A percentile compares a stretch with the other conserved stretches of the same genome.
phyloP scores from a whole-genome alignment of 2,329 filamentous ascomycete species.

The Corynespora cassiicola region DNA sequence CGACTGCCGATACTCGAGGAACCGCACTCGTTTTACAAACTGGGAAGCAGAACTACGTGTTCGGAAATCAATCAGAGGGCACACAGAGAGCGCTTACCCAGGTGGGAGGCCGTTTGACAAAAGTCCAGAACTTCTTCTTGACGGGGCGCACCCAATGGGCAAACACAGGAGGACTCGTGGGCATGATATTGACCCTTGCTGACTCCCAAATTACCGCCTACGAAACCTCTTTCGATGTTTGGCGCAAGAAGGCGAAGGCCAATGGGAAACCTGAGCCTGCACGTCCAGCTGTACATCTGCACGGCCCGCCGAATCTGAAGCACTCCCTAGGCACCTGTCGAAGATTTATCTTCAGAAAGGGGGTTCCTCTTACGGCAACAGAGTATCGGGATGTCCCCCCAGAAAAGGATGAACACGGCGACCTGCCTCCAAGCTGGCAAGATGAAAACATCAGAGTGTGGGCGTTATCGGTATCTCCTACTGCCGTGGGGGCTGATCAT shows the following conservation, averaged over 20 bases:
- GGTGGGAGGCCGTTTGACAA: slow-evolving; percentile 68
- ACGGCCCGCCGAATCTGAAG: slow-evolving; percentile 80
- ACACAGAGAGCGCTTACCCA: slow-evolving; percentile 79
- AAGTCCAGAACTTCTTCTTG: slow-evolving; percentile 80
- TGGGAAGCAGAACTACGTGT: slow-evolving; percentile 81
- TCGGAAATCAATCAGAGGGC: slow-evolving; percentile 84
- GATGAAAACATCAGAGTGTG: slow-evolving; percentile 84
- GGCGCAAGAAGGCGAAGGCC: slow-evolving; percentile 22
- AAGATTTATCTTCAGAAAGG: slow-evolving; percentile 84
- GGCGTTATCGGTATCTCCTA: slow-evolving; percentile 71
- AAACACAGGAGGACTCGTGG: slow-evolving; percentile 80
- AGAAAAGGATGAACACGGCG: slow-evolving; percentile 36
- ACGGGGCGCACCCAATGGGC: slow-evolving; percentile 79
- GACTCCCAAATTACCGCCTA: slow-evolving; percentile 64
- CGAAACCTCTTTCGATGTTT: slow-evolving; percentile 50
- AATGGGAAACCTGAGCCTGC: too few relatives aligned
- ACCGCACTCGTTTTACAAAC: slow-evolving; percentile 80
- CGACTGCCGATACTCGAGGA: slow-evolving; percentile 87
- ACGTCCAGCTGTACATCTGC: slow-evolving; percentile 59
- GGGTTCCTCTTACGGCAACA: slow-evolving; percentile 73
- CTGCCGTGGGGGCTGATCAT: slow-evolving; percentile 7
- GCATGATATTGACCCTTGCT: slow-evolving; percentile 83
- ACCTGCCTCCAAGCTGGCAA: slow-evolving; percentile 69
- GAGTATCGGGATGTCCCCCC: slow-evolving; percentile 62
- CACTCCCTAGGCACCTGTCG: slow-evolving; percentile 83